Base-by-base conservation (phyloP, 2,329 filamentous ascomycete species). In the Pleomassaria siparia region DNA sequence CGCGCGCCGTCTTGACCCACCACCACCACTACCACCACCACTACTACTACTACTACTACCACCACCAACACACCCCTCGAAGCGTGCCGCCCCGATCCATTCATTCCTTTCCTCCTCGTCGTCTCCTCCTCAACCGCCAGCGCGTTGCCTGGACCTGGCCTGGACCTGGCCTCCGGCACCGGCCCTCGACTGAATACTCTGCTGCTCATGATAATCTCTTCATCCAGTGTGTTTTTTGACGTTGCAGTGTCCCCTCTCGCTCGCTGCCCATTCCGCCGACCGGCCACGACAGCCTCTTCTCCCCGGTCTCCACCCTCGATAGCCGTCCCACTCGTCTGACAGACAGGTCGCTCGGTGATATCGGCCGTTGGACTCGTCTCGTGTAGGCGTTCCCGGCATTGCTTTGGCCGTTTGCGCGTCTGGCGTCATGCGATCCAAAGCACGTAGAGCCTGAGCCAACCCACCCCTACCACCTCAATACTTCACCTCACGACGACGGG, bases 341-440 rank as follows among this genome's bases (percentile, higher is more conserved):
- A 49, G 44, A 22, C 46, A 47, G 24, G 21, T 48, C 43, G 30
- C 43, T 49, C 54, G 48, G 54, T 50, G 51, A 49, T 49, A 59
- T 57, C 50, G 48, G 50, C 50, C 57, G 54, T 58, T 47, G 43
- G 52, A 50, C 51, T 47, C 56, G 60, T 64, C 54, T 56, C 53
- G 59, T 52, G 49, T 49, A 55, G 57, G 51, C 53, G 42, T 49
- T 48, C 53, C 49, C 56, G 48, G 59, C 58, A 54, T 54, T 61
- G 60, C 55, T 58, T 51, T 54, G 50, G 46, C 59, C 55, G 57
- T 64, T 54, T 51, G 60, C 64, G 66, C 63, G 58, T 62, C 59
- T 64, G 66, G 62, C 69, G 69, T 71, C 69, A 72, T 72, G 69
- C 69, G 65, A 71, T 69, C 66, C 66, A 67, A 62, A 59, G 58